A percentile compares a stretch with the other conserved stretches of the same genome.
Conservation (phyloP, 2,329 filamentous ascomycete genomes). For the Domatiomyces globalis region DNA sequence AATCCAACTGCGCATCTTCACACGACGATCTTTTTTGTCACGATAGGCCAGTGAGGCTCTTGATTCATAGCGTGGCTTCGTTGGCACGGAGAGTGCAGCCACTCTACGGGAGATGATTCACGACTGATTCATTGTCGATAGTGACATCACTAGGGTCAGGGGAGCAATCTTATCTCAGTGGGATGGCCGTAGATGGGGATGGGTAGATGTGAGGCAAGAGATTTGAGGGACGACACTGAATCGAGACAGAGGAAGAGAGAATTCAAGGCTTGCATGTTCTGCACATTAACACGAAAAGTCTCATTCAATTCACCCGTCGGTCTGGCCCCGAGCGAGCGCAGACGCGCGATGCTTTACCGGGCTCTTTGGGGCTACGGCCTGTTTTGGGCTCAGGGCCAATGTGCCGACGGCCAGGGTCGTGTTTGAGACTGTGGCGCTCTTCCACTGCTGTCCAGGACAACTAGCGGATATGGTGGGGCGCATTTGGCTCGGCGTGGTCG, state of each 20-base stretch:
- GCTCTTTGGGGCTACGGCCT: neutral
- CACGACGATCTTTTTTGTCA: neutral
- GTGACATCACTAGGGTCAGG: neutral
- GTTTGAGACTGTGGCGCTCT: neutral
- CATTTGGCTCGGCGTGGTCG: neutral
- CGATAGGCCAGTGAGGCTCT: neutral
- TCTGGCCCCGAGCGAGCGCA: neutral
- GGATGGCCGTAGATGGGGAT: too few species aligned
- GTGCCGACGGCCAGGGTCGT: neutral
- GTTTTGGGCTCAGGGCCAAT: neutral
- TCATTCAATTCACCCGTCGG: neutral
- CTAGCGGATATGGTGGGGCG: neutral
- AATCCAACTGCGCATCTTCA: neutral
- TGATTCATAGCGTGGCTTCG: neutral
- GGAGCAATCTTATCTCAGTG: neutral
- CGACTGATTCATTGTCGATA: neutral
- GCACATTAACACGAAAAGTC: neutral
- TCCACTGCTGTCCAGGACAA: neutral
- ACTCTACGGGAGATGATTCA: neutral
- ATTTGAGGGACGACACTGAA: neutral
- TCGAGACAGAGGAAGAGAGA: neutral
- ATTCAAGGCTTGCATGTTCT: neutral
- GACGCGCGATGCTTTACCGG: neutral
- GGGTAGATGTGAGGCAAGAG: neutral
- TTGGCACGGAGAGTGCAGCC: neutral